Evolutionary conservation across 208 protist species (phyloP), one percentile per base, ranked within the genome.

Genomic region (Leishmania martiniquensis): DNA sequence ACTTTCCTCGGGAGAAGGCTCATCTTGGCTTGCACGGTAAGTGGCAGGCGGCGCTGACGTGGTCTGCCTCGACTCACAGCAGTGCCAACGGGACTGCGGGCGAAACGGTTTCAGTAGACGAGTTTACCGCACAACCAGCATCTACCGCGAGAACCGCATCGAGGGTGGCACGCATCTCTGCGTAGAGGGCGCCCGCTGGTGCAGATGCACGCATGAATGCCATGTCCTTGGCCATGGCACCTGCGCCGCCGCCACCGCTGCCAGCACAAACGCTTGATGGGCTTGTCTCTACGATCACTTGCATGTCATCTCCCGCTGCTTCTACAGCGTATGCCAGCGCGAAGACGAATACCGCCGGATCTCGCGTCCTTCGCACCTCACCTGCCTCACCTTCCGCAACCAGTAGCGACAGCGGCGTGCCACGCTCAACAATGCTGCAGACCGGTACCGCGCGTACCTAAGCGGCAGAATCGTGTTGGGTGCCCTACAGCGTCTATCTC

Each of bases 401-500:
- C 29, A 67, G 60, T 37, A 67, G 60, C 60, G 60, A 67, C 37
- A 17, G 44, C 17, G 25, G 7, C 60, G 15, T 15, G 9, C 10
- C 32, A 37, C 22, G 60, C 34, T 67, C 60, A 2, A 44, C n/a
- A 34, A 44, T 20, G 60, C 22, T 42, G 15, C 60, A 37, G n/a
- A 67, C 15, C 0, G 37, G 22, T 37, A 20, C 60, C 60, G 15
- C 4, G 60, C 37, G 15, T 4, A 34, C 37, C 42, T 49, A 15
- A 29, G 22, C 13, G 44, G 66, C 44, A 32, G 77, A 81, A 3
- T 10, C 63, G 5, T 55, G 37, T 7, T 83, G 78, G 78, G 78
- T 75, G 12, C 42, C 69, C 20, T 78, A 83, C 67, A 67, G 75
- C 15, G 67, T 55, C 45, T 83, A 78, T 32, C 17, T 83, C 32